A percentile compares a stretch with the other conserved stretches of the same genome.
Conservation (phyloP, 768 basidiomycete species). For the Termitomyces sp. region DNA sequence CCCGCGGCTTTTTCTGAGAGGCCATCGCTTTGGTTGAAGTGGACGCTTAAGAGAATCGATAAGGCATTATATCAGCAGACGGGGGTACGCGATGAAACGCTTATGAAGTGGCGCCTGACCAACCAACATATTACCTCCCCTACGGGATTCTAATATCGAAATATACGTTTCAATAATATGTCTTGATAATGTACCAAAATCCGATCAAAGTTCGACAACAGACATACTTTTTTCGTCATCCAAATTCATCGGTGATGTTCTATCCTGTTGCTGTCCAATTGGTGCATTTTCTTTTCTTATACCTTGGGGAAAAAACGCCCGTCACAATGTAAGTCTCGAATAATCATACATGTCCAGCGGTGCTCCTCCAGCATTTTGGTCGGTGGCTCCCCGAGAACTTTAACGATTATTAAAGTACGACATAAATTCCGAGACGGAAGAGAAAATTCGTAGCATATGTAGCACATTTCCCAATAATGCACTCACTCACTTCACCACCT, state of each 20-base stretch:
- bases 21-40: constrained; percentile 21
- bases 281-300: neutral
- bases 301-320: too few species aligned
- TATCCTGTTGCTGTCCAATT: neutral
- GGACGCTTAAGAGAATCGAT: constrained; percentile 23
- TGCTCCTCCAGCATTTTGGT: too few species aligned
- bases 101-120: neutral
- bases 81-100: neutral
- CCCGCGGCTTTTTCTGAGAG: constrained; percentile 8
- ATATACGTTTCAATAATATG: neutral
- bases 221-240: neutral
- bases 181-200: neutral
- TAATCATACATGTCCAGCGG: too few species aligned
- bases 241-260: neutral
- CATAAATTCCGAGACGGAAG: too few species aligned
- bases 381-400: too few species aligned
- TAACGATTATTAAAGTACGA: too few species aligned
- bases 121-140: neutral
- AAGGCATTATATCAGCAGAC: constrained; percentile 14
- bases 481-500: too few species aligned
- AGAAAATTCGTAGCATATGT: neutral
- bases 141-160: neutral
- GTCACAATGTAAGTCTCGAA: too few species aligned
- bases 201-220: neutral
- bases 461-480: too few species aligned